Evolutionary conservation across 768 basidiomycete species (phyloP), one percentile per base, ranked within the genome.

Genomic region (Xanthoconium purpureum): DNA sequence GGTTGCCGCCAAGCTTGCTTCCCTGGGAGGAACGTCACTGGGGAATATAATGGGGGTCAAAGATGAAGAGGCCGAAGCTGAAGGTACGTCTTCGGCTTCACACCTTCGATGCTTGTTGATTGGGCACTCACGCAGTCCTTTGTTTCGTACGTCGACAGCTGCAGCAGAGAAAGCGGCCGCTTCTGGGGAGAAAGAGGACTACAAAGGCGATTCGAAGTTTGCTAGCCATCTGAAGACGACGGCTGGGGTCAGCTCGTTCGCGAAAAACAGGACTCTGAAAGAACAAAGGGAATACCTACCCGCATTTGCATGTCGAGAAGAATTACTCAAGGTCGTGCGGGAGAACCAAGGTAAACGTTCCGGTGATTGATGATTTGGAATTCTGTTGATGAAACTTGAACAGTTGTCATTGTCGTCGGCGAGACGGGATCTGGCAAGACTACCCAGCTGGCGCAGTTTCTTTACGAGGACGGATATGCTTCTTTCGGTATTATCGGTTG

Each of bases 391-490:
- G 3, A 14, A 49, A 18, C 5, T 32, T 20, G 9, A 50, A 50
- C 61, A 97, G 97, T 98, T 37, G 78, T 91, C 46, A 85, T 99
- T 54, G 93, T 98, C 38, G 91, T 99, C 39, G 97, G 97, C n/a
- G 97, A 99, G 74, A 99, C 97, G n/a, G 97, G 97, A 11, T 98
- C 96, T 0, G 97, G 97, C 7, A 99, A 99, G 75, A 99, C 97
- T 1, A 98, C 97, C 0, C 97, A 99, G 70, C 77, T 99, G 7
- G 78, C 91, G 0, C 97, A 99, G 68, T 99, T 94, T 74, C 72
- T 99, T 58, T 92, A 98, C 67, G 97, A 99, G 70, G 97, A 99
- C 59, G 97, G 97, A 0, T 99, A 96, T 71, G 91, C 94, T 62
- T 70, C 82, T 5, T 82, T 86, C 73, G 96, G 96, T 17, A 80